A percentile compares a stretch with the other conserved stretches of the same genome.
These are phyloP conservation scores for Penicillium robsamsonii DNA, from an alignment of 495 filamentous ascomycete species.

Conservation along the genomic window DNA sequence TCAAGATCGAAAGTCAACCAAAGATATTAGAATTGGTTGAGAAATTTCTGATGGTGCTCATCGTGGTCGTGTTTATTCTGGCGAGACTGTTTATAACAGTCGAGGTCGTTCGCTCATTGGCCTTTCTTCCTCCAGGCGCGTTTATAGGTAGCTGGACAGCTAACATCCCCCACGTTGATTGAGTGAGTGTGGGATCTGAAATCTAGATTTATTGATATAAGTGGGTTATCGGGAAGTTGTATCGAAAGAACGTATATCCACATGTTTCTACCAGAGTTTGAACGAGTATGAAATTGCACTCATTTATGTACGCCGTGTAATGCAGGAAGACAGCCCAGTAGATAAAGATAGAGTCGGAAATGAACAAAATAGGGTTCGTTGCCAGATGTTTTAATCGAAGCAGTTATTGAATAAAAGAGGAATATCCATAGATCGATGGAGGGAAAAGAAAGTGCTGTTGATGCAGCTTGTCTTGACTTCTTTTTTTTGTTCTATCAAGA, in stretches of 20 bases:
- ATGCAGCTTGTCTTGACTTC: neutral
- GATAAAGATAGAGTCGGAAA: constrained; percentile 2
- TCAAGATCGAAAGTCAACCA: neutral
- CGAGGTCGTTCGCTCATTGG: constrained; percentile 3
- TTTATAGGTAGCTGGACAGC: constrained; percentile 1
- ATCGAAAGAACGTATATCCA: neutral
- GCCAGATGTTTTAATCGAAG: constrained; percentile 13
- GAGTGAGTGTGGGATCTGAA: neutral
- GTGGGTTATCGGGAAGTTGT: neutral
- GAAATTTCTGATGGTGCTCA: neutral
- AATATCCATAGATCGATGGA: constrained; percentile 7
- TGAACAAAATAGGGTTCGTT: constrained; percentile 8
- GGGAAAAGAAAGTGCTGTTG: constrained; percentile 1
- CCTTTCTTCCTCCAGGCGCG: neutral
- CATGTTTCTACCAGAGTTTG: neutral
- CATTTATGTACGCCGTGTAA: constrained; percentile 29
- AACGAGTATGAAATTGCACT: constrained; percentile 15
- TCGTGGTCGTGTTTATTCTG: neutral
- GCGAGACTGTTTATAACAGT: constrained; percentile 1
- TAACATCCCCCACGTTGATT: neutral
- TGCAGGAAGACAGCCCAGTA: constrained; percentile 29
- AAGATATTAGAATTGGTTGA: neutral
- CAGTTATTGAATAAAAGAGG: constrained; percentile 15
- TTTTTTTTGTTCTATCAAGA: neutral
- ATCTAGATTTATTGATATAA: neutral